A percentile compares a stretch with the other conserved stretches of the same genome.
These are phyloP conservation scores for Puccinia sorghi DNA, from an alignment of 1,284 basidiomycete species.

Conservation along the genomic window DNA sequence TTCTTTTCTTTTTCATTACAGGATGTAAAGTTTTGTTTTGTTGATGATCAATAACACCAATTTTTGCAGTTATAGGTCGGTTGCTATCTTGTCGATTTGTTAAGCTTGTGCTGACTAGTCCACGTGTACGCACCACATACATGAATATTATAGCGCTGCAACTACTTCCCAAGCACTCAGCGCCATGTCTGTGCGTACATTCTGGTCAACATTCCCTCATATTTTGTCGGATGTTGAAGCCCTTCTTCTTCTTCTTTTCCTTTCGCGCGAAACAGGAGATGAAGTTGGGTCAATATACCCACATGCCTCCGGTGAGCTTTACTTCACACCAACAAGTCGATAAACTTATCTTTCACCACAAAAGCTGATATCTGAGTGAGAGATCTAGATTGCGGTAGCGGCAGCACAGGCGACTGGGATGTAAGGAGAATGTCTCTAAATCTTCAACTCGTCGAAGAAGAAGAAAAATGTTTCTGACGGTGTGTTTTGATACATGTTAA, in stretches of 20 bases:
- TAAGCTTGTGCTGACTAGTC: not conserved
- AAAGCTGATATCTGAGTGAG: not conserved
- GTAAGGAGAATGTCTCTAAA: conserved; percentile 27
- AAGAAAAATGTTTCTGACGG: too few relatives aligned
- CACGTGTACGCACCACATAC: not conserved
- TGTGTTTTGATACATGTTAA: too few relatives aligned
- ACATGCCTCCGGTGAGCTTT: conserved; percentile 32
- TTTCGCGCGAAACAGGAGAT: conserved; percentile 26
- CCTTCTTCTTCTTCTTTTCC: not conserved
- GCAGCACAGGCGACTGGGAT: conserved; percentile 21
- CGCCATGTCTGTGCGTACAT: conserved; percentile 3
- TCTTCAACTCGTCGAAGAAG: too few relatives aligned
- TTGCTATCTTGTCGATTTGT: not conserved
- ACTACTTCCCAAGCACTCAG: conserved; percentile 19
- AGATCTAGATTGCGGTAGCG: conserved; percentile 10
- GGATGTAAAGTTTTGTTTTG: not conserved
- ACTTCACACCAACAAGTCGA: too few relatives aligned
- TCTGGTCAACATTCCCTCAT: not conserved
- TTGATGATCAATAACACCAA: not conserved
- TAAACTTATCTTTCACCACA: not conserved
- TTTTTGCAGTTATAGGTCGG: conserved; percentile 25
- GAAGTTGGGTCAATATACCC: conserved; percentile 43
- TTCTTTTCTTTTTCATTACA: not conserved
- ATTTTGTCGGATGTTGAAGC: not conserved
- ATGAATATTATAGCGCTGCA: conserved; percentile 12